These are phyloP conservation scores for Voacanga thouarsii DNA, from an alignment of 257 asterid genomes.

Conservation along the genomic window DNA sequence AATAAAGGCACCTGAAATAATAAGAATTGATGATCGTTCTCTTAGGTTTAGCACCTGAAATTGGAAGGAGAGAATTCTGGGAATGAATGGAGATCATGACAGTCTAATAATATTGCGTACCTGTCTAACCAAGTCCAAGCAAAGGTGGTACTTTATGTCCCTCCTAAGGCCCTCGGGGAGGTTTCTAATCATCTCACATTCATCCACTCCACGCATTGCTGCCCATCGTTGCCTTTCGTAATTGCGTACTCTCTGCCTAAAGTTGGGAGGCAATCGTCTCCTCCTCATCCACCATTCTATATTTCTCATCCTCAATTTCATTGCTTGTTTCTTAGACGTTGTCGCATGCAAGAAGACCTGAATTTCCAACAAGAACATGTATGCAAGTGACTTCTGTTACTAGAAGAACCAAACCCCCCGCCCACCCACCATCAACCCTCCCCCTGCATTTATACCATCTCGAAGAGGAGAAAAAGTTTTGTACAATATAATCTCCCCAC, in stretches of 20 bases:
- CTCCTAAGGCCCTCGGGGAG: conserved; percentile 91
- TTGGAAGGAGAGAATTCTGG: no score
- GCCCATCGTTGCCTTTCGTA: conserved; percentile 95
- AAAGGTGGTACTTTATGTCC: conserved; percentile 90
- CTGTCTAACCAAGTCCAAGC: conserved; percentile 89
- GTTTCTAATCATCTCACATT: conserved; percentile 78
- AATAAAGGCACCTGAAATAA: conserved; percentile 74
- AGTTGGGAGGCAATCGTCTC: conserved; percentile 57
- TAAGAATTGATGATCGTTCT: background rate
- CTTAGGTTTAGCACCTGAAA: no score
- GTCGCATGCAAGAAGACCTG: conserved; percentile 96
- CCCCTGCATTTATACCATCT: no score
- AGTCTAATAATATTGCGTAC: conserved; percentile 12
- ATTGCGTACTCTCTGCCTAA: conserved; percentile 73
- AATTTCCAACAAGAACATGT: background rate
- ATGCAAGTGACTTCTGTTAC: no score
- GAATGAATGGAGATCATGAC: no score
- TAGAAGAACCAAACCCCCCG: no score
- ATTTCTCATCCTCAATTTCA: conserved; percentile 94
- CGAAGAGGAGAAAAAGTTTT: no score
- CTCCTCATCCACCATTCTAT: conserved; percentile 99
- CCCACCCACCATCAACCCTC: no score
- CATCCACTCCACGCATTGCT: conserved; percentile 96
- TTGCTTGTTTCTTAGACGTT: conserved; percentile 93
- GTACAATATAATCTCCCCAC: no score